A percentile compares a stretch with the other conserved stretches of the same genome.
phyloP scores from a whole-genome alignment of 1,139 yeast species.

The Taphrina sp. region DNA sequence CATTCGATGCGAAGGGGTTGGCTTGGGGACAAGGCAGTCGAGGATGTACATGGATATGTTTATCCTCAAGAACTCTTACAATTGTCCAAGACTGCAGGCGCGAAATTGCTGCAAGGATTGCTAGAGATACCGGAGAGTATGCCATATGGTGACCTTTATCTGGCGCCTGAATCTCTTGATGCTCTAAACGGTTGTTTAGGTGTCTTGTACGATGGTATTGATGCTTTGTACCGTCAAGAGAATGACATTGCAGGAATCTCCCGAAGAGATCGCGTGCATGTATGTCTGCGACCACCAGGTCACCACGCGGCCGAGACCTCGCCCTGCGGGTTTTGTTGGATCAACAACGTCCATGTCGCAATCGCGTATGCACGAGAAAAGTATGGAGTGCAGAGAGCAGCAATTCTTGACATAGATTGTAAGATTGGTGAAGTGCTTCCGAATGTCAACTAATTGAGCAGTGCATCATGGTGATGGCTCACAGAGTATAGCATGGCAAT shows the following conservation, averaged over 20 bases:
- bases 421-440: constrained; percentile 54
- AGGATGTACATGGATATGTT: constrained; percentile 67
- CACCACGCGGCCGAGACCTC: constrained; percentile 84
- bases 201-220: constrained; percentile 71
- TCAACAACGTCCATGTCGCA: constrained; percentile 80
- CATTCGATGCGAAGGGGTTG: constrained; percentile 21
- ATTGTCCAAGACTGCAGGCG: constrained; percentile 60
- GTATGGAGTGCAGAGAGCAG: constrained; percentile 74
- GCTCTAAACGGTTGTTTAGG: constrained; percentile 82
- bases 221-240: constrained; percentile 49
- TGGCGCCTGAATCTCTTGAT: constrained; percentile 63
- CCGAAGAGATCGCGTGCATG: constrained; percentile 22
- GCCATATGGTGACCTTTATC: constrained; percentile 81
- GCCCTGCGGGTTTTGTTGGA: constrained; percentile 83
- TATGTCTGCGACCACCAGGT: constrained; percentile 70
- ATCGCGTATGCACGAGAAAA: constrained; percentile 70
- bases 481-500: constrained; percentile 82
- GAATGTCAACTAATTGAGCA: constrained; percentile 76
- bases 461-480: constrained; percentile 91
- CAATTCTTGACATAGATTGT: constrained; percentile 71
- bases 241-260: not conserved
- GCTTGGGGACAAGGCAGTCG: constrained; percentile 52
- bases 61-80: constrained; percentile 67
- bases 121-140: constrained; percentile 78
- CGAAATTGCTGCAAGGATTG: constrained; percentile 55